Evolutionary conservation across 2,329 filamentous ascomycete species (phyloP).

Genomic region (Macrophomina tecta): DNA sequence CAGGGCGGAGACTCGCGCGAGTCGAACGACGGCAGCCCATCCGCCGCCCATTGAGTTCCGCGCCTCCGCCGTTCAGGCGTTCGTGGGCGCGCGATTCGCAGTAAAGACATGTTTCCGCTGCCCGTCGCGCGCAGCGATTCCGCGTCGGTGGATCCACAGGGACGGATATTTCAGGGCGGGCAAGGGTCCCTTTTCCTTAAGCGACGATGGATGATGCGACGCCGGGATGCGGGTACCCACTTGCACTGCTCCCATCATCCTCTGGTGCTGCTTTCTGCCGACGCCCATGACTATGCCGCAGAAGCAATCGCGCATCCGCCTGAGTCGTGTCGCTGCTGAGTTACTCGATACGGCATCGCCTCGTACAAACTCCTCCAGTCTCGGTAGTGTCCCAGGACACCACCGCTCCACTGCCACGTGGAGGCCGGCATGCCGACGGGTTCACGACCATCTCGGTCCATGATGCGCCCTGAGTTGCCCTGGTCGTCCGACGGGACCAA

Average conservation of each 20-base stretch:
- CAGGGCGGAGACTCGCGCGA: not conserved
- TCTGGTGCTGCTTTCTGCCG: no score
- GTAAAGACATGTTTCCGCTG: conserved; percentile 2
- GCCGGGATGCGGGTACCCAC: no score
- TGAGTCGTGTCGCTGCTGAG: no score
- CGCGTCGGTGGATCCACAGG: not conserved
- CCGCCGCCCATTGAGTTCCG: no score
- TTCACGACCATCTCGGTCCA: not conserved
- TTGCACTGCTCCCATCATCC: no score
- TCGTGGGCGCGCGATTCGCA: not conserved
- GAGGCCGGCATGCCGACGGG: not conserved
- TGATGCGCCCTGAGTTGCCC: conserved; percentile 3
- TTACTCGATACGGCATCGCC: no score
- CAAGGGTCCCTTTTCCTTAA: not conserved
- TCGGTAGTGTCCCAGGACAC: no score
- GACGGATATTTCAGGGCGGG: not conserved
- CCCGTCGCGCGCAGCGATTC: not conserved
- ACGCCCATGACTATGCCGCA: not conserved
- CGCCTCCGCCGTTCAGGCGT: no score
- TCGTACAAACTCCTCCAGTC: no score
- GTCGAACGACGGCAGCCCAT: no score
- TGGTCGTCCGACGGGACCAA: not conserved
- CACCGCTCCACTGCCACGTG: not conserved
- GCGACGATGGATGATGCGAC: not conserved
- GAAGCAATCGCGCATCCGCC: not conserved